Evolutionary conservation across 306 rosid genomes (phyloP), one percentile per base, ranked within the genome.

Genomic region (Lupinus albus): DNA sequence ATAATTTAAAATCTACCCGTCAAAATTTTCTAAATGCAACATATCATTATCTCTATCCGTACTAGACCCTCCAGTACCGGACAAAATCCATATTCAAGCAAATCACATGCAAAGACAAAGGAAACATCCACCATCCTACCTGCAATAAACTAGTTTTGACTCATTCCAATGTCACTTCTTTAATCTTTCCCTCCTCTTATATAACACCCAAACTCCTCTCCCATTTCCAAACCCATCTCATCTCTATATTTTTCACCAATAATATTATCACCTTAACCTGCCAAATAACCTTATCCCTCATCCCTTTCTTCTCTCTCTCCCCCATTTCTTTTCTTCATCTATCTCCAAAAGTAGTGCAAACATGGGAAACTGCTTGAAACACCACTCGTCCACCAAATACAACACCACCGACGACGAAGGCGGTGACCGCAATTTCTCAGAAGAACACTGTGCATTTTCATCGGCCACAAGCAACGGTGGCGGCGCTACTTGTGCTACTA

Each of bases 291-390:
- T 1, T 11, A 14, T 3, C 38, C 0, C 20, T 6, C 46, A 35
- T 35, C 42, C 28, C 1, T 14, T 25, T 13, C 12, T 30, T 2
- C n/a, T 15, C 62, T 36, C 53, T 1, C 17, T 39, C 49, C 18
- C 5, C 4, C 33, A 1, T 15, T 6, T 18, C 49, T 2, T 13
- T 41, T 13, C 55, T 55, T 61, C 20, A 20, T 33, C 45, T 53
- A 38, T 7, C 2, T 41, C 9, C 32, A 57, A 67, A 38, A 15
- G 6, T 12, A 4, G 4, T 17, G 3, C 0, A 11, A 68, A 36
- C 15, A 91, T 91, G 97, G 97, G 97, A n/a, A 91, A 91, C 2
- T 91, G 97, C 78, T 33, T 91, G 61, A 72, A 77, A 71, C 84
- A 55, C 4, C 87, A 74, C 50, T 81, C 87, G 10, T 67, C 82